Base-by-base conservation (phyloP, 768 basidiomycete species). In the Zangia roseola region DNA sequence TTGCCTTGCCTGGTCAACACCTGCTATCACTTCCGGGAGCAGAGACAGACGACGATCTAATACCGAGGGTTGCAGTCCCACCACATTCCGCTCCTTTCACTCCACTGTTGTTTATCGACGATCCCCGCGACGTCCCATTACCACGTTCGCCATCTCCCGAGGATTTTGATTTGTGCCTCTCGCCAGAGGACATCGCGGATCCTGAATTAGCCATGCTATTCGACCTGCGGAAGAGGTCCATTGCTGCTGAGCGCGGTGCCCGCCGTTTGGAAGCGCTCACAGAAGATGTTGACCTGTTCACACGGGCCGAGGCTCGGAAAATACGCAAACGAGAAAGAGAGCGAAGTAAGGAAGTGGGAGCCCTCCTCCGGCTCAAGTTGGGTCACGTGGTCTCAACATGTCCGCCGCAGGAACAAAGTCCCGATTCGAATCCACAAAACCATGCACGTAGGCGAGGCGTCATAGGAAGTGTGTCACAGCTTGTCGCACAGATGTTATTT, bases 321-420 rank as follows among this genome's bases (percentile, higher is more conserved):
- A 61, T 47, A 54, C 67, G 76, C 53, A 81, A 79, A 62, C 67
- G 71, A 42, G 77, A 80, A 56, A 76, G 77, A 56, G 83, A 82
- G 63, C 69, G 75, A 34, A 72, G 74, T 20, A 74, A 75, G 52
- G 84, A 86, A 69, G 65, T 84, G 10, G 74, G 75, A 9, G 71
- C 78, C 28, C 68, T 85, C 51, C 64, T 86, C 53, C 71, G 80
- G 57, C 60, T 84, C 52, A 85, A 84, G 66, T 57, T 81, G 53
- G 69, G 62, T 19, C 65, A 68, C 39, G 56, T 56, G 40, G 49
- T 68, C 16, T 37, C 50, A 7, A 50, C 49, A 14, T 54, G 48
- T 48, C 56, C 10, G 10, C 28, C 60, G 5, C 61, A 62, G 46
- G 61, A 62, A 46, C 54, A 45, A 41, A 62, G 56, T 21, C 58